Conservation (phyloP, 2,329 filamentous ascomycete species). For the Colletotrichum sp. region DNA sequence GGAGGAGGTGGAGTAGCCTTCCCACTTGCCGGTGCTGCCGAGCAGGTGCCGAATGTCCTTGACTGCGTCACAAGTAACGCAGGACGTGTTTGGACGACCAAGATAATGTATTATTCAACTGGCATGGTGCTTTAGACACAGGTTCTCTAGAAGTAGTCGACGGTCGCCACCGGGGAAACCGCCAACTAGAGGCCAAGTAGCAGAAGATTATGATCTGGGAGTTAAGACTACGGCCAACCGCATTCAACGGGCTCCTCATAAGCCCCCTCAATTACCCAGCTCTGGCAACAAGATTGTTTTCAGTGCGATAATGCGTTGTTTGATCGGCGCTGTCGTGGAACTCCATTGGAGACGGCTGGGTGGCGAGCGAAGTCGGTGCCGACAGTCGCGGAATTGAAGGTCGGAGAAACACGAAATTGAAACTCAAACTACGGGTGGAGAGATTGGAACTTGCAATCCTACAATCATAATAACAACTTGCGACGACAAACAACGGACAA, state of each 20-base stretch:
- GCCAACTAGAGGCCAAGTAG: fast-evolving
- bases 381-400: not conserved
- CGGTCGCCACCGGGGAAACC: fast-evolving
- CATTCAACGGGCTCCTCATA: not conserved
- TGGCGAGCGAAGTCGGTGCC: not conserved
- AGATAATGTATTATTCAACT: not conserved
- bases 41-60: not conserved
- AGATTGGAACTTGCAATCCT: not conserved
- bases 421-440: fast-evolving
- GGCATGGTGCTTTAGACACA: too few relatives aligned
- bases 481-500: not conserved
- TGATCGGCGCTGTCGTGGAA: not conserved
- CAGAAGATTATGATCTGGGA: not conserved
- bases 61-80: not conserved
- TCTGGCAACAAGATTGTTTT: not conserved
- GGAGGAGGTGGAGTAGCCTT: not conserved
- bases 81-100: not conserved
- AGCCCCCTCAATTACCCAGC: too few relatives aligned
- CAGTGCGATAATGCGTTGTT: not conserved
- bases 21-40: not conserved
- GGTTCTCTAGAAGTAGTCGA: too few relatives aligned
- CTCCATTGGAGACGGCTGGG: not conserved
- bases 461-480: not conserved
- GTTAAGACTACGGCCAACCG: not conserved
- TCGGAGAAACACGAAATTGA: not conserved